These are phyloP conservation scores for Candida hispaniensis DNA, from an alignment of 805 yeast genomes.

Conservation along the genomic window DNA sequence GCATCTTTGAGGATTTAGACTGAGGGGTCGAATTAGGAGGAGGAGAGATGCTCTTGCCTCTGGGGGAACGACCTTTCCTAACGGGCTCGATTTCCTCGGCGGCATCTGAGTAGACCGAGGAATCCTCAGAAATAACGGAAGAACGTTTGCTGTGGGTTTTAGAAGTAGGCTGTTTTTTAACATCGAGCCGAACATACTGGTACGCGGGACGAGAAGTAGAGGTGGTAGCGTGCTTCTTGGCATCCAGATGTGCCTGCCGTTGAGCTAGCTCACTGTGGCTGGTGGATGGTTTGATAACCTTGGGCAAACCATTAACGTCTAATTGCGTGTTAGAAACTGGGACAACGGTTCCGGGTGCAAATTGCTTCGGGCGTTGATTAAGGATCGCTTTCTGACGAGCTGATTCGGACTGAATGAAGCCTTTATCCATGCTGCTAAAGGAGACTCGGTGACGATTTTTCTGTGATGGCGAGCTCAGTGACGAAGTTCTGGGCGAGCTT, in stretches of 20 bases:
- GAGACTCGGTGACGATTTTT: slow-evolving; percentile 9
- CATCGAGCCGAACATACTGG: too few relatives aligned
- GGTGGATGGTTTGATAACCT: slow-evolving; percentile 10
- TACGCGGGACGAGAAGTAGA: too few relatives aligned
- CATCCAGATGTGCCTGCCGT: slow-evolving; percentile 13
- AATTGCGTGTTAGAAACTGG: slow-evolving; percentile 14
- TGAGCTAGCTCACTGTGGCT: slow-evolving; percentile 12
- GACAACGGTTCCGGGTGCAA: slow-evolving; percentile 7
- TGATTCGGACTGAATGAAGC: slow-evolving; percentile 10
- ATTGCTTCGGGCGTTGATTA: slow-evolving; percentile 11
- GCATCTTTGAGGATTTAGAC: too few relatives aligned
- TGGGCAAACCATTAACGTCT: slow-evolving; percentile 10
- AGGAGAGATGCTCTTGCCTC: too few relatives aligned
- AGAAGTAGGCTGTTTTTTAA: too few relatives aligned
- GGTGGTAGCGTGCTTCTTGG: slow-evolving; percentile 13
- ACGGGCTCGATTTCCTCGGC: too few relatives aligned
- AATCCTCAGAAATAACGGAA: too few relatives aligned
- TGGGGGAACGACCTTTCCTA: too few relatives aligned
- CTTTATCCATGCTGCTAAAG: slow-evolving; percentile 4
- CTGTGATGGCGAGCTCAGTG: slow-evolving; percentile 16
- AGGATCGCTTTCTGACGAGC: slow-evolving; percentile 12
- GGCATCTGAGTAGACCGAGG: too few relatives aligned
- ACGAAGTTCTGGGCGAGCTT: slow-evolving; percentile 5
- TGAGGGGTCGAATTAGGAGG: too few relatives aligned
- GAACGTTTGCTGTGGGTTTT: too few relatives aligned